These are phyloP conservation scores for Pichia sp. DNA, from an alignment of 1,139 yeast genomes.

Conservation along the genomic window DNA sequence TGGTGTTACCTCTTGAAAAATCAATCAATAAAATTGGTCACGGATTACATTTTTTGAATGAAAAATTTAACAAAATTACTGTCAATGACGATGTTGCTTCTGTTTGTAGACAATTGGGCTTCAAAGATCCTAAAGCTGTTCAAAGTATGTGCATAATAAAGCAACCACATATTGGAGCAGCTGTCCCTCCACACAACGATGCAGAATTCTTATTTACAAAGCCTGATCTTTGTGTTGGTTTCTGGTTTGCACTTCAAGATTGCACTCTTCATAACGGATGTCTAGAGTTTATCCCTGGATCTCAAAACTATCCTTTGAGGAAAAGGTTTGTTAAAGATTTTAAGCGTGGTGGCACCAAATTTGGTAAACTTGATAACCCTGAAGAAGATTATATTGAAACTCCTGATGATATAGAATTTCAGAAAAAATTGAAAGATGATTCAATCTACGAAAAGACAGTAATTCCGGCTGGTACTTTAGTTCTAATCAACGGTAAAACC, in stretches of 20 bases:
- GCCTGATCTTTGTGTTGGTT: slow-evolving; percentile 69
- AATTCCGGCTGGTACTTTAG: slow-evolving; percentile 66
- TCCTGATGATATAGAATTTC: slow-evolving; percentile 24
- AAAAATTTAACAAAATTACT: slow-evolving; percentile 42
- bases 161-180: slow-evolving; percentile 68
- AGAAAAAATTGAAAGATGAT: slow-evolving; percentile 17
- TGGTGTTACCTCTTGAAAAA: slow-evolving; percentile 44
- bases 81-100: slow-evolving; percentile 42
- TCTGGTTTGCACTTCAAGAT: slow-evolving; percentile 78
- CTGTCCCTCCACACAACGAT: slow-evolving; percentile 76
- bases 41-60: slow-evolving; percentile 56
- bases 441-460: slow-evolving; percentile 44
- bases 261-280: slow-evolving; percentile 67
- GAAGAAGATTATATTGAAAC: slow-evolving; percentile 17
- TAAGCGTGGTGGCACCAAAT: slow-evolving; percentile 46
- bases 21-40: slow-evolving; percentile 79
- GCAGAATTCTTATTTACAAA: slow-evolving; percentile 66
- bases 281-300: slow-evolving; percentile 64
- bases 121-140: slow-evolving; percentile 59
- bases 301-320: slow-evolving; percentile 56
- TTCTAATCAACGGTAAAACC: slow-evolving; percentile 62
- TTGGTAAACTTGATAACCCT: slow-evolving; percentile 29
- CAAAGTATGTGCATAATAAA: slow-evolving; percentile 79
- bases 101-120: slow-evolving; percentile 48
- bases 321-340: slow-evolving; percentile 57